phyloP scores from a whole-genome alignment of 176 grass and related monocot genomes.

The Bonia amplexicaulis region DNA sequence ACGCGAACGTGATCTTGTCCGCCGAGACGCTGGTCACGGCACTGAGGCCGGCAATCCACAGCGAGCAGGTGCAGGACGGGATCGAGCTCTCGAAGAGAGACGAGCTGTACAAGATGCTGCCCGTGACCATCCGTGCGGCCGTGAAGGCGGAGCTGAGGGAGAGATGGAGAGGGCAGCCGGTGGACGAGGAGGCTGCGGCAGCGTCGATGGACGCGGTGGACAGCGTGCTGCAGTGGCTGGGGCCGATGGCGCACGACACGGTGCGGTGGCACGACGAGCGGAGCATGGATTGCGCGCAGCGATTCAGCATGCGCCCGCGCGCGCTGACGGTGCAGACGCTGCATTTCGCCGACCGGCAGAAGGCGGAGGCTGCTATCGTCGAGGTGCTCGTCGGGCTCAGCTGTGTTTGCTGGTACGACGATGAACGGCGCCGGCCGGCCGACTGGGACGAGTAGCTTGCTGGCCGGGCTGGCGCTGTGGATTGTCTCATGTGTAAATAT shows the following conservation, averaged over 20 bases:
- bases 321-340: conserved; percentile 67
- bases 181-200: conserved; percentile 37
- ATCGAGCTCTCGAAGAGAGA: conserved; percentile 53
- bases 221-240: conserved; percentile 55
- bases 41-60: conserved; percentile 23
- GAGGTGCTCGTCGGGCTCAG: conserved; percentile 73
- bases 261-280: conserved; percentile 75
- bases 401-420: conserved; percentile 68
- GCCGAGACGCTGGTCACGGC: conserved; percentile 40
- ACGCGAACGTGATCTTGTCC: conserved; percentile 63
- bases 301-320: conserved; percentile 56
- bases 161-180: conserved; percentile 37
- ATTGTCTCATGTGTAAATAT: not conserved
- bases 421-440: conserved; percentile 17
- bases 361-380: conserved; percentile 64
- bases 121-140: conserved; percentile 45
- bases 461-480: not conserved
- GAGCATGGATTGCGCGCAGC: conserved; percentile 62
- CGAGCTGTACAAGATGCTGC: conserved; percentile 74
- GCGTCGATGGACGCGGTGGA: conserved; percentile 41
- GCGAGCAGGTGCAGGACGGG: conserved; percentile 4
- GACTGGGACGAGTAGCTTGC: conserved; percentile 22
- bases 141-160: conserved; percentile 61
- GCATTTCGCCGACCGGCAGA: conserved; percentile 68
- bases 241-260: conserved; percentile 64